A percentile compares a stretch with the other conserved stretches of the same genome.
phyloP scores from a whole-genome alignment of 148 eudicot genomes.

The Persicaria tinctoria region DNA sequence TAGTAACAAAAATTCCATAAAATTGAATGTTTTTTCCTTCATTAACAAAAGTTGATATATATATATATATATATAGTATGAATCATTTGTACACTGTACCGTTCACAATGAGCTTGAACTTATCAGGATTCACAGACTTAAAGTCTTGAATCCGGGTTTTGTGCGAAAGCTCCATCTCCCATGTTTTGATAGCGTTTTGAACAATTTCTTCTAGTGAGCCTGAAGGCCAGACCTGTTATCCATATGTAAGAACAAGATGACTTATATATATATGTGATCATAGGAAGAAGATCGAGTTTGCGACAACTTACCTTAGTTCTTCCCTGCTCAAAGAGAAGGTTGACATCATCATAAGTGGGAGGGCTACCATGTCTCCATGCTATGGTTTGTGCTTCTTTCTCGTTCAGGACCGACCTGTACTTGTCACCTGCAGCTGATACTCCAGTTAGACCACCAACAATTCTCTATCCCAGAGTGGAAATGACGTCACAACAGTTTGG shows the following conservation, averaged over 20 bases:
- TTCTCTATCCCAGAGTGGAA: no score
- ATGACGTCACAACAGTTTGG: no score
- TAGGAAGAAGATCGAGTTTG: not conserved
- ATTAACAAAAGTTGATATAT: not conserved
- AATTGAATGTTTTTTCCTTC: not conserved
- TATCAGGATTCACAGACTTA: constrained; percentile 58
- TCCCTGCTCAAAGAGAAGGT: constrained; percentile 70
- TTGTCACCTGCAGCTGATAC: constrained; percentile 28
- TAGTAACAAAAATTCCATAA: not conserved
- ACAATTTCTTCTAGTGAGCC: constrained; percentile 85
- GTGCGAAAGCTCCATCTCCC: constrained; percentile 96
- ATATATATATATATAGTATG: not conserved
- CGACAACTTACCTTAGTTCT: constrained; percentile 35
- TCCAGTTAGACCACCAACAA: no score
- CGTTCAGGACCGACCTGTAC: constrained; percentile 57
- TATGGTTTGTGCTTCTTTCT: constrained; percentile 32
- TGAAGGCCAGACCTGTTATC: constrained; percentile 54
- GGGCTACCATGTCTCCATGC: constrained; percentile 78
- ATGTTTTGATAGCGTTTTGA: constrained; percentile 87
- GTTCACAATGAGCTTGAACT: constrained; percentile 76
- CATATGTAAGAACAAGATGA: not conserved
- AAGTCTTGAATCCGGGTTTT: constrained; percentile 67
- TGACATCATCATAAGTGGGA: constrained; percentile 52
- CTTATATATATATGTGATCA: not conserved
- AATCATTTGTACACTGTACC: constrained; percentile 25